Evolutionary conservation across 768 basidiomycete species (phyloP).

Genomic region (Boletellus ananas): DNA sequence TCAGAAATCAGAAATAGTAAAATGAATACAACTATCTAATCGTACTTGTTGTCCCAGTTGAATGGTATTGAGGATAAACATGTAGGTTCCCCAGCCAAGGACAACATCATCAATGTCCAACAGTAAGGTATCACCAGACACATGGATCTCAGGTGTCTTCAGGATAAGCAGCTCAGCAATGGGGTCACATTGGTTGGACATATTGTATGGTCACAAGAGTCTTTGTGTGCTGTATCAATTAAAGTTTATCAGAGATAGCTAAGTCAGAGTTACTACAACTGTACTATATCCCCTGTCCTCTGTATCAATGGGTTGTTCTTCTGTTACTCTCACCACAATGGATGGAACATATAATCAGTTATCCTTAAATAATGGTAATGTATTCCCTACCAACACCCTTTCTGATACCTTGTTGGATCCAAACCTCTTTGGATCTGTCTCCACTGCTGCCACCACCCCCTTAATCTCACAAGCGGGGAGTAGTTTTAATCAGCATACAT

Average conservation of each 20-base stretch:
- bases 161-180: background rate
- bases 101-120: background rate
- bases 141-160: background rate
- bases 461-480: background rate
- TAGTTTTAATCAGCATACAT: background rate
- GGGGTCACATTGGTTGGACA: background rate
- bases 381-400: background rate
- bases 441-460: background rate
- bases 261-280: background rate
- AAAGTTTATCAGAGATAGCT: background rate
- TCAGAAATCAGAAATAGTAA: background rate
- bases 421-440: background rate
- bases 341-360: background rate
- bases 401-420: background rate
- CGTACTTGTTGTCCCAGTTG: background rate
- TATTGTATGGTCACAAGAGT: background rate
- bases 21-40: background rate
- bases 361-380: background rate
- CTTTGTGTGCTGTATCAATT: background rate
- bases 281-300: background rate
- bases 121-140: background rate
- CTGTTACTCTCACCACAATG: background rate
- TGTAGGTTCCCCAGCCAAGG: background rate
- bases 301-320: background rate
- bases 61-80: background rate